Base-by-base conservation (phyloP, 768 basidiomycete genomes). In the Serendipita sp. region DNA sequence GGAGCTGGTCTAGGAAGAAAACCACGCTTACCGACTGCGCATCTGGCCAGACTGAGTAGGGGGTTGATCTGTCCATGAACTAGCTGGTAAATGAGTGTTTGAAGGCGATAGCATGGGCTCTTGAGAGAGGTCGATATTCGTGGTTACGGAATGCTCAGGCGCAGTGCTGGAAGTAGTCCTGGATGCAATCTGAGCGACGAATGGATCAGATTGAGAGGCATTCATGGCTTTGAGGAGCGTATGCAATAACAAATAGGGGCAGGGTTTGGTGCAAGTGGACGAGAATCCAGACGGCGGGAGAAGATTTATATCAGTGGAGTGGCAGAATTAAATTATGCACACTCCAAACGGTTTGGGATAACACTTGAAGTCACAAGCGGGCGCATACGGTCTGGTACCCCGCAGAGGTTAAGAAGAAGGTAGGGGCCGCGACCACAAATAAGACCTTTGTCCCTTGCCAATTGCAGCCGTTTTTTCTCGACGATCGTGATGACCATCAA, bases 21-120 rank as follows among this genome's bases (percentile, higher is more conserved):
- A 88, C 24, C 24, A 24, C 24, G 89, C 85, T 68, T 83, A 91
- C 38, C 88, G 80, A 18, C 82, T 80, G 18, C 88, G 79, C 24
- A 81, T 84, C 68, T 81, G 88, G n/a, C 88, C 88, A 71, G 89
- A 86, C 0, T 86, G 86, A 0, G 88, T 90, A 48, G 86, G 82
- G 2, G 88, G 88, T 69, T 90, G 88, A 70, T 86, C 85, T 2
- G 85, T 28, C 56, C 56, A 60, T 1, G 28, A 30, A 30, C 32
- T 60, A 10, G 11, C 4, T 37, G 56, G 56, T n/a, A 60, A 78
- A 51, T 18, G 41, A 5, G 13, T 13, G 13, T 13, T 41, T 41
- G 41, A 41, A 41, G 41, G 5, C 7, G 41, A 13, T 13, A 13
- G 41, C 13, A 41, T 7, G 41, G 41, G 5, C 13, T 41, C 41